Evolutionary conservation across 2,329 filamentous ascomycete genomes (phyloP).

Genomic region (Clonostachys chloroleuca): DNA sequence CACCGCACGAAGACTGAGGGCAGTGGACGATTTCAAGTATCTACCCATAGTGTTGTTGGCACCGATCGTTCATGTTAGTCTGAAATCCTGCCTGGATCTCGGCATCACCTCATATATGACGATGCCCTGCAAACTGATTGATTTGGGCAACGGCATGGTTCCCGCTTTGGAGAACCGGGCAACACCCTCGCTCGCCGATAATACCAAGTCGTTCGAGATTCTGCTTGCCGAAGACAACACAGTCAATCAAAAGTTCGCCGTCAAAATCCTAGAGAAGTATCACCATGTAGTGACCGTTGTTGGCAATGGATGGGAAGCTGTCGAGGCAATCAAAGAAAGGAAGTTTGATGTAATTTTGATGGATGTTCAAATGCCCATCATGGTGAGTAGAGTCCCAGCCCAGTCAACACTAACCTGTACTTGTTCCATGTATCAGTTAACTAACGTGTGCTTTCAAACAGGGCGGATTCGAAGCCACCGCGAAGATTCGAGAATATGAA

Average conservation of each 20-base stretch:
- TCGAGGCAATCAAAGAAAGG: conserved; percentile 87
- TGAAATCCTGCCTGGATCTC: conserved; percentile 90
- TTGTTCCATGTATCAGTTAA: conserved; percentile 1
- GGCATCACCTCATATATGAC: conserved; percentile 99
- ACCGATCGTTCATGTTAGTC: conserved; percentile 81
- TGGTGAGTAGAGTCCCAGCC: conserved; percentile 52
- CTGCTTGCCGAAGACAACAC: conserved; percentile 94
- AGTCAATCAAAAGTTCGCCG: conserved; percentile 92
- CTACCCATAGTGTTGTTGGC: conserved; percentile 92
- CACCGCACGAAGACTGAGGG: conserved; percentile 78
- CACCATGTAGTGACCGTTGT: conserved; percentile 91
- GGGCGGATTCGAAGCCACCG: conserved; percentile 96
- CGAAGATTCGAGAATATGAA: conserved; percentile 94
- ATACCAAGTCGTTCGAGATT: conserved; percentile 93
- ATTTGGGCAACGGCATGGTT: conserved; percentile 93
- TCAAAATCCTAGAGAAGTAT: conserved; percentile 97
- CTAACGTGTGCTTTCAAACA: conserved; percentile 32
- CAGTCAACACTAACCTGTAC: neutral
- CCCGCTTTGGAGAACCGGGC: conserved; percentile 91
- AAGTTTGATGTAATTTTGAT: conserved; percentile 96
- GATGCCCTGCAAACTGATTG: conserved; percentile 88
- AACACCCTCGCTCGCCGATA: conserved; percentile 85
- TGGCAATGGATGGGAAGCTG: conserved; percentile 88
- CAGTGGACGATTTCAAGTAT: conserved; percentile 95
- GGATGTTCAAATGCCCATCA: conserved; percentile 99